Conservation (phyloP, 768 basidiomycete genomes). For the Hypholoma sublateritium region DNA sequence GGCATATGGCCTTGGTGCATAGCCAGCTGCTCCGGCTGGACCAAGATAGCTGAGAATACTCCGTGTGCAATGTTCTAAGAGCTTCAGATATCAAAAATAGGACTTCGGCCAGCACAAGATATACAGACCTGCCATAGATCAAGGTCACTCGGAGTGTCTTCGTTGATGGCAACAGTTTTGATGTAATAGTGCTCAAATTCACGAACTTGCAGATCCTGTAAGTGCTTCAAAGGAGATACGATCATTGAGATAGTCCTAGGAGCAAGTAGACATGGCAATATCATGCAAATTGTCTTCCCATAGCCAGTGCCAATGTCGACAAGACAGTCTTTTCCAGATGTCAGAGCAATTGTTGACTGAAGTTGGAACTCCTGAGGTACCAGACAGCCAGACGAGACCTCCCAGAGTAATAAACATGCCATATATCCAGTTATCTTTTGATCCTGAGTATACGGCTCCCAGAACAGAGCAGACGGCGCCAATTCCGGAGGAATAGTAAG, state of each 20-base stretch:
- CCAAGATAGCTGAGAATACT: background rate
- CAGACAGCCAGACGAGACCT: background rate
- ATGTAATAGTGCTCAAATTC: conserved; percentile 18
- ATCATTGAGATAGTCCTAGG: conserved; percentile 9
- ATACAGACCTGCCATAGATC: conserved; percentile 17
- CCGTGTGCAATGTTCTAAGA: conserved; percentile 1
- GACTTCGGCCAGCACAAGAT: background rate
- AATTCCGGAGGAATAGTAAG: background rate
- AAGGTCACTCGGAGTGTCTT: conserved; percentile 17
- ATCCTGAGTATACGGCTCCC: background rate
- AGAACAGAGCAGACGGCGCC: background rate
- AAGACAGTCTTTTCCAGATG: conserved; percentile 16
- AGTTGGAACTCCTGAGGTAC: conserved; percentile 19
- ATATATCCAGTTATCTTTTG: background rate
- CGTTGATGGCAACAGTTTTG: conserved; percentile 21
- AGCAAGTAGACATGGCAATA: background rate
- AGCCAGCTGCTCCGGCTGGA: conserved; percentile 10
- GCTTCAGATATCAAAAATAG: background rate
- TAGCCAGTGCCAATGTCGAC: conserved; percentile 25
- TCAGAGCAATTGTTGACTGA: conserved; percentile 6
- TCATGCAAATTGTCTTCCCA: conserved; percentile 24
- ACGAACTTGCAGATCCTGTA: conserved; percentile 18
- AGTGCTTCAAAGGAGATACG: conserved; percentile 18
- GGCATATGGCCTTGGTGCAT: conserved; percentile 13
- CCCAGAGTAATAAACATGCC: conserved; percentile 8